phyloP scores from a whole-genome alignment of 106 monocot genomes.

The Gastrodia elata region DNA sequence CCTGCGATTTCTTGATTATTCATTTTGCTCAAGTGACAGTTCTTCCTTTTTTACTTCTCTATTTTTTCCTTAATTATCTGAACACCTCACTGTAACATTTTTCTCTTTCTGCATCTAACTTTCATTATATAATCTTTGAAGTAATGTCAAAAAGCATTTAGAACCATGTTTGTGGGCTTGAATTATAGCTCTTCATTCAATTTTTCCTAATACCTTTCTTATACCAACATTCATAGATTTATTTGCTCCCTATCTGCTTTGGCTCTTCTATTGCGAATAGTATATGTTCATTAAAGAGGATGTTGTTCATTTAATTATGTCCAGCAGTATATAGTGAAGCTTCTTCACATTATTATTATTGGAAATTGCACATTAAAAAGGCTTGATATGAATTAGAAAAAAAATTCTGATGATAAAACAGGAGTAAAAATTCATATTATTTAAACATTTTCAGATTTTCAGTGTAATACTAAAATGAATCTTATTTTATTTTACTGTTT shows the following conservation, averaged over 20 bases:
- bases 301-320: not conserved
- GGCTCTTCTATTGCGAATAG: not conserved
- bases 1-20: not conserved
- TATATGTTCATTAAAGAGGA: not conserved
- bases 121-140: not conserved
- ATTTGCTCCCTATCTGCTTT: not conserved
- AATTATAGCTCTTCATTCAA: not conserved
- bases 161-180: not conserved
- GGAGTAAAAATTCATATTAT: not conserved
- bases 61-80: not conserved
- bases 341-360: not conserved
- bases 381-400: no score
- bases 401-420: no score
- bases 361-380: no score
- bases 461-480: not conserved
- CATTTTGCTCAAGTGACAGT: not conserved
- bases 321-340: not conserved
- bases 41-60: not conserved
- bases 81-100: not conserved
- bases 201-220: not conserved
- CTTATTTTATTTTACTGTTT: constrained; percentile 2
- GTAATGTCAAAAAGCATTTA: not conserved
- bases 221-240: not conserved
- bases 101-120: not conserved
- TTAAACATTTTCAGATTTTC: not conserved